These are phyloP conservation scores for Lophiotrema nucula DNA, from an alignment of 495 filamentous ascomycete species.

Conservation along the genomic window DNA sequence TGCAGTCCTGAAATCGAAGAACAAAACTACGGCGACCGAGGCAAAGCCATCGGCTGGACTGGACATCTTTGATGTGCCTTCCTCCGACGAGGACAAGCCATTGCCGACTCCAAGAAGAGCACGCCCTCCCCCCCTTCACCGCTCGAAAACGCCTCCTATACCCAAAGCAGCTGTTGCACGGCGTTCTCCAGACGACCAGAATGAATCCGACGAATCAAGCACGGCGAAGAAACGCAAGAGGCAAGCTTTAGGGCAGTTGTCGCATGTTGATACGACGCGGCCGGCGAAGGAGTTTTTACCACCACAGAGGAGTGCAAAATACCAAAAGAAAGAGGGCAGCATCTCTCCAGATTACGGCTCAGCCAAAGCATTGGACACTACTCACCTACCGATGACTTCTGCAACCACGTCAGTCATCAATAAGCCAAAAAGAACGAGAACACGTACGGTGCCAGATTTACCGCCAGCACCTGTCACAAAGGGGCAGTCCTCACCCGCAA, in stretches of 20 bases:
- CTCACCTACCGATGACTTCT: not conserved
- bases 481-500: conserved; percentile 36
- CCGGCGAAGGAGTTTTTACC: too few relatives aligned
- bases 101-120: not conserved
- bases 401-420: not conserved
- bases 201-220: conserved; percentile 26
- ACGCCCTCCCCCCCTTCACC: conserved; percentile 5
- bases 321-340: conserved; percentile 14
- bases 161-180: not conserved
- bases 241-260: not conserved
- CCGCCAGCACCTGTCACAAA: conserved; percentile 16
- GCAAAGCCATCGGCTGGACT: not conserved
- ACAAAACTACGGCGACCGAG: not conserved
- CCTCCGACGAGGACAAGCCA: conserved; percentile 19
- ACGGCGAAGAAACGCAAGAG: conserved; percentile 29
- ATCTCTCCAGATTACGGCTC: not conserved
- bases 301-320: conserved; percentile 17
- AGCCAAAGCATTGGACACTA: not conserved
- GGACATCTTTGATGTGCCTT: conserved; percentile 32
- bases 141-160: not conserved
- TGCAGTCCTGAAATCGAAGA: not conserved
- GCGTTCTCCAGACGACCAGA: not conserved
- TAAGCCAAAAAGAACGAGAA: conserved; percentile 26
- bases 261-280: not conserved
- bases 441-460: conserved; percentile 6